Evolutionary conservation across 176 grass and related monocot genomes (phyloP), one percentile per base, ranked within the genome.

Genomic region (Phyllostachys edulis): DNA sequence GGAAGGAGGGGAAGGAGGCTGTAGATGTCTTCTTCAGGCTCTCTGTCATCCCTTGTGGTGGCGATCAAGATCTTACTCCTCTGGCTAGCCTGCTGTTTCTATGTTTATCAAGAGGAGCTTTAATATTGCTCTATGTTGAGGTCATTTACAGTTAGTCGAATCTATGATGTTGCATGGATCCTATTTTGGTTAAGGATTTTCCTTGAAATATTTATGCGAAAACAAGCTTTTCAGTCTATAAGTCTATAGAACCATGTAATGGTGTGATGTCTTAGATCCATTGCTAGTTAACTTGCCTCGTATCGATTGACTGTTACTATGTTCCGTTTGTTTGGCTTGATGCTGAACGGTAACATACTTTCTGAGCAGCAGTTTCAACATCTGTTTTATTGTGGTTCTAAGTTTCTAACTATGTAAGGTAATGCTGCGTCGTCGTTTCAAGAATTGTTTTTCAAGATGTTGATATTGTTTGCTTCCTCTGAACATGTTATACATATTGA

Each of bases 1-100:
- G 91, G 92, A 72, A 88, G 91, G 88, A 97, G 91, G 85, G 91
- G 94, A 75, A 92, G 94, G 71, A 97, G 91, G 82, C 87, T 94
- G 56, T 90, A 87, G 83, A 3, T 51, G 50, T 32, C 49, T 82
- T 41, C 59, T 56, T 14, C 73, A 32, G 41, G 57, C 40, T 63
- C 67, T 59, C 51, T 45, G 46, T 18, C 26, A 32, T 49, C 72
- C 17, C 5, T 20, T 57, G 45, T 75, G 5, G 8, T 71, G 45
- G 72, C 88, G 34, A 76, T 81, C 36, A 70, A 76, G 70, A 54
- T 64, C 73, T 13, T 76, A 32, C 49, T 75, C 69, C 63, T 69
- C 2, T 77, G 71, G 42, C 36, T 76, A 23, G 54, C 63, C 7
- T 77, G 36, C 63, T 26, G 44, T 76, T 69, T 55, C 52, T 63